Evolutionary conservation across 2,329 filamentous ascomycete genomes (phyloP).

Genomic region (Penicillium polonicum): DNA sequence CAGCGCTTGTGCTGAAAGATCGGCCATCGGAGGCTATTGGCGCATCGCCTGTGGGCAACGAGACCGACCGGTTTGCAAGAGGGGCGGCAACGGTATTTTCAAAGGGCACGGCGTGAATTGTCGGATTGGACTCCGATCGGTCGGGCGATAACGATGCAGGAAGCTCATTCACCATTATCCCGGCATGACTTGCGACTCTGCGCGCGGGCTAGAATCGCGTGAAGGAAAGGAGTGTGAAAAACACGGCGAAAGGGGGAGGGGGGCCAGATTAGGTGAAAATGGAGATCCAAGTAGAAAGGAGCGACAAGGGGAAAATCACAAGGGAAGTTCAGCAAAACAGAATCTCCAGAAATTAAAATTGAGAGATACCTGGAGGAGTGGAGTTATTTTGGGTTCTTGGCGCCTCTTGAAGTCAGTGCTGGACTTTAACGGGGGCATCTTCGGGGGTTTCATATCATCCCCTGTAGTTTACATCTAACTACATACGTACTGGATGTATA

Average conservation of each 20-base stretch:
- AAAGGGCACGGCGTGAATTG: conserved; percentile 26
- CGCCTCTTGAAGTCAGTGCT: conserved; percentile 1
- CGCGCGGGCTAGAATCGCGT: conserved; percentile 10
- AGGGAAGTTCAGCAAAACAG: background rate
- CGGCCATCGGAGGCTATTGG: conserved; percentile 25
- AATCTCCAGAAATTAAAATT: conserved; percentile 21
- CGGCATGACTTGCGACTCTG: conserved; percentile 33
- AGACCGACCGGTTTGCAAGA: conserved; percentile 29
- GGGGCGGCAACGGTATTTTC: conserved; percentile 29
- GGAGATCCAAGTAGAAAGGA: conserved; percentile 11
- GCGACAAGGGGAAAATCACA: conserved; percentile 11
- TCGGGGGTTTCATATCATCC: background rate
- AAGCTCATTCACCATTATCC: conserved; percentile 37
- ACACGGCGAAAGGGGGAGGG: conserved; percentile 2
- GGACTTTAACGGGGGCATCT: background rate
- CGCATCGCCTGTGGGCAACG: conserved; percentile 27
- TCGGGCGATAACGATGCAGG: conserved; percentile 29
- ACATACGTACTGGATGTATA: too few relatives aligned
- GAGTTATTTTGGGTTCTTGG: conserved; percentile 25
- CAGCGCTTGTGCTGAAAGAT: conserved; percentile 26
- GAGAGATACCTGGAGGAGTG: conserved; percentile 16
- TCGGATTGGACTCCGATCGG: conserved; percentile 28
- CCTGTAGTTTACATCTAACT: too few relatives aligned
- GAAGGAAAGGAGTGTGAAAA: conserved; percentile 10
- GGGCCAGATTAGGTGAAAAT: conserved; percentile 4